These are phyloP conservation scores for Ichthyophthirius multifiliis DNA, from an alignment of 169 alveolate genomes.

Conservation along the genomic window DNA sequence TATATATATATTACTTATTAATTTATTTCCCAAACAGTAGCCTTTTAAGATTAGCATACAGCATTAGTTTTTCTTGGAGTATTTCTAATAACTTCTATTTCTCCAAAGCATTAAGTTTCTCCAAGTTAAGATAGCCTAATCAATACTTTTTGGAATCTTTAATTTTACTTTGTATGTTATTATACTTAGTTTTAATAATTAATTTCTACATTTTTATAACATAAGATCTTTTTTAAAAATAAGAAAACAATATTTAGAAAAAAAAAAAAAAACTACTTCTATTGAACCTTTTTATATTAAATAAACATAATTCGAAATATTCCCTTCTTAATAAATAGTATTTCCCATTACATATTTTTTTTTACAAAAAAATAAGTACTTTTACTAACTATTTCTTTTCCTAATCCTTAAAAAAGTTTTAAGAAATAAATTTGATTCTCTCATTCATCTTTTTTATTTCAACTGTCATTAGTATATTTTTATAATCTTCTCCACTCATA, in stretches of 20 bases:
- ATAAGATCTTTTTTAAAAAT: not conserved
- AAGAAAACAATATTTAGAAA: not conserved
- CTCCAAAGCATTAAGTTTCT: not conserved
- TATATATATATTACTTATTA: not conserved
- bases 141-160: not conserved
- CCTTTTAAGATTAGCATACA: not conserved
- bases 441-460: not conserved
- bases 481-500: not conserved
- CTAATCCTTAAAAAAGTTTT: not conserved
- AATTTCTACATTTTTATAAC: too few species aligned
- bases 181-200: not conserved
- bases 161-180: not conserved
- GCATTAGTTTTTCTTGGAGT: not conserved
- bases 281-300: not conserved
- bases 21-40: not conserved
- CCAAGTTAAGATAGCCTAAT: not conserved
- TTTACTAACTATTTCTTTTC: not conserved
- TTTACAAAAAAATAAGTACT: not conserved
- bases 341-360: not conserved
- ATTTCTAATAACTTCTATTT: constrained; percentile 1
- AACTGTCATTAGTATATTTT: not conserved
- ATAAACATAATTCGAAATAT: not conserved
- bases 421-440: not conserved
- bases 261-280: not conserved
- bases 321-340: not conserved